Conservation (phyloP, 345 rosid genomes). For the Populus ilicifolia region DNA sequence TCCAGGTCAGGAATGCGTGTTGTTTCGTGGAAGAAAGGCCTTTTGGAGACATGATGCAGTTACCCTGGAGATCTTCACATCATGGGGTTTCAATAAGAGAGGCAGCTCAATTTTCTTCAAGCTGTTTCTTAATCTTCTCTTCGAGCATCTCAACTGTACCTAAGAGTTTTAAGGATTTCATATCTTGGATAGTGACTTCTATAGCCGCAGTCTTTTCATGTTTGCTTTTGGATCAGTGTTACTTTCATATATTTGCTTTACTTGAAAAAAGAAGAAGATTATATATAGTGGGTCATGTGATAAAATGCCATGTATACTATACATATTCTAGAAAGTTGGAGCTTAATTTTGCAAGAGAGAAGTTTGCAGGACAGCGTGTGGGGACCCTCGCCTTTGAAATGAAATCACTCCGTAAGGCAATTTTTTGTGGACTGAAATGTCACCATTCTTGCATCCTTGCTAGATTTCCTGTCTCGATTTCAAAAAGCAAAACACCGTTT, state of each 20-base stretch:
- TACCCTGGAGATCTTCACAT: not conserved
- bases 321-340: not conserved
- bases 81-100: not conserved
- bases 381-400: not conserved
- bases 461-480: not conserved
- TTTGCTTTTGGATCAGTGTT: slow-evolving; percentile 4
- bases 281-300: not conserved
- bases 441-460: not conserved
- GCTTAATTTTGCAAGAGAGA: not conserved
- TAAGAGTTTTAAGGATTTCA: slow-evolving; percentile 8
- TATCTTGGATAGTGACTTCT: slow-evolving; percentile 21
- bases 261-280: not conserved
- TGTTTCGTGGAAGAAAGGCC: not conserved
- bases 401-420: not conserved
- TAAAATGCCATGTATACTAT: not conserved
- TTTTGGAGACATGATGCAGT: not conserved
- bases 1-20: not conserved
- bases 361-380: not conserved
- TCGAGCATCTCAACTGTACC: slow-evolving; percentile 10
- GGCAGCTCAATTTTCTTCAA: slow-evolving; percentile 8
- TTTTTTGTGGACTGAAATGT: not conserved
- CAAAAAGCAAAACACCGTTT: not conserved
- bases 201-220: slow-evolving; percentile 3
- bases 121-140: slow-evolving; percentile 6
- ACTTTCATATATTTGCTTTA: slow-evolving; percentile 6